phyloP scores from a whole-genome alignment of 2,329 filamentous ascomycete genomes.

The Lachnellula willkommii region DNA sequence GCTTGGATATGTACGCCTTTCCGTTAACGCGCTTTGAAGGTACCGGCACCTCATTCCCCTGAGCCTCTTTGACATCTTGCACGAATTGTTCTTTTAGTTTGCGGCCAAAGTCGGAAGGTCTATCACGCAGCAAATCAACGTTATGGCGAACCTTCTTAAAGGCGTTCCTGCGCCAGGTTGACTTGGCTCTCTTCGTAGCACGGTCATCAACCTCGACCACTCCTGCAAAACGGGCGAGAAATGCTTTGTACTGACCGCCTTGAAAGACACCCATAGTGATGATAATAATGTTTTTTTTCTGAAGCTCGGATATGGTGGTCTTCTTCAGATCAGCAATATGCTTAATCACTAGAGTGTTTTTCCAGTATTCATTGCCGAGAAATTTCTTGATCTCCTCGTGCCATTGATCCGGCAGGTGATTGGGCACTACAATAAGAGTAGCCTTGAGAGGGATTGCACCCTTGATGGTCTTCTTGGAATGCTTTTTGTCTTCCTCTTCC shows the following conservation, averaged over 20 bases:
- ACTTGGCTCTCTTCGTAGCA: constrained; percentile 36
- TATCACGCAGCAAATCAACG: constrained; percentile 11
- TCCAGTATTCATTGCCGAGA: constrained; percentile 1
- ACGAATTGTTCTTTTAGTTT: constrained; percentile 15
- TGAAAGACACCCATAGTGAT: constrained; percentile 47
- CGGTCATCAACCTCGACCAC: constrained; percentile 33
- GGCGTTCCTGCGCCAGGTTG: constrained; percentile 48
- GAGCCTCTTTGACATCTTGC: constrained; percentile 32
- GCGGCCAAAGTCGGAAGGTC: constrained; percentile 24
- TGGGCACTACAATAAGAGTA: constrained; percentile 55
- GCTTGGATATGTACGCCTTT: constrained; percentile 16
- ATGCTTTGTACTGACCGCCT: constrained; percentile 42
- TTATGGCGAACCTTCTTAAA: constrained; percentile 37
- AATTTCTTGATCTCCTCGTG: constrained; percentile 47
- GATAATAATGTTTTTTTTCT: constrained; percentile 49
- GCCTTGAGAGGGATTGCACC: constrained; percentile 41
- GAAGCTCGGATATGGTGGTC: constrained; percentile 40
- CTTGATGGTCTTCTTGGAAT: neutral
- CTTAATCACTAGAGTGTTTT: constrained; percentile 40
- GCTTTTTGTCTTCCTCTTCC: constrained; percentile 29
- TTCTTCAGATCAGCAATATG: constrained; percentile 35
- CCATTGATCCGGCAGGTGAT: constrained; percentile 55
- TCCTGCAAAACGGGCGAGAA: constrained; percentile 46
- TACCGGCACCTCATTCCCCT: constrained; percentile 8
- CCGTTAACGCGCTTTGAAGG: constrained; percentile 30